These are phyloP conservation scores for Cutaneotrichosporon sp. DNA, from an alignment of 1,284 basidiomycete genomes.

Conservation along the genomic window DNA sequence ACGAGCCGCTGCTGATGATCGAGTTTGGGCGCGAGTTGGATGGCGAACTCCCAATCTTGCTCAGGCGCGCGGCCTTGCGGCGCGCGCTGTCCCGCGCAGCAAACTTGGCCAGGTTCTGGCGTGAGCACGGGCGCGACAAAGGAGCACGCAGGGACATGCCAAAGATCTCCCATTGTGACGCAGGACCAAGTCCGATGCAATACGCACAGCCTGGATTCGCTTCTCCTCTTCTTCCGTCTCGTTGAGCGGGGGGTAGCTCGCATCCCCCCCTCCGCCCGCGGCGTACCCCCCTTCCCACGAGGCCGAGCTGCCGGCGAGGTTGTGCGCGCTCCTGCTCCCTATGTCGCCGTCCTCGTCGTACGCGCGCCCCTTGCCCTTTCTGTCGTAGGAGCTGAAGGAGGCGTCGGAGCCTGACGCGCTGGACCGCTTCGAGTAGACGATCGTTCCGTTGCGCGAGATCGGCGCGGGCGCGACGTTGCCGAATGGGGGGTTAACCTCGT, in stretches of 20 bases:
- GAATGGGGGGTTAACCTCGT: slow-evolving; percentile 41
- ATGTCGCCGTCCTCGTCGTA: slow-evolving; percentile 30
- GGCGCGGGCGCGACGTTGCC: slow-evolving; percentile 32
- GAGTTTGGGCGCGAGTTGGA: slow-evolving; percentile 6
- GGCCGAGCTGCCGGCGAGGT: slow-evolving; percentile 9
- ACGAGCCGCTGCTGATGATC: slow-evolving; percentile 15
- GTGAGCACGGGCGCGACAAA: slow-evolving; percentile 19
- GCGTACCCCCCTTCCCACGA: slow-evolving; percentile 14
- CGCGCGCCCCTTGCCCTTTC: slow-evolving; percentile 24
- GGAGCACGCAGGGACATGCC: too few relatives aligned
- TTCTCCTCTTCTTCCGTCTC: slow-evolving; percentile 48
- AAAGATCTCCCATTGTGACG: too few relatives aligned
- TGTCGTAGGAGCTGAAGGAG: slow-evolving; percentile 5
- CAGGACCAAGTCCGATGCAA: too few relatives aligned
- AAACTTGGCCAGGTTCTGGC: slow-evolving; percentile 49
- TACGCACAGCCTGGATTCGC: slow-evolving; percentile 48
- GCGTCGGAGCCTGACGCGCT: slow-evolving; percentile 8
- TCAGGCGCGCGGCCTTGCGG: slow-evolving; percentile 39
- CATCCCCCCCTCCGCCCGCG: slow-evolving; percentile 31
- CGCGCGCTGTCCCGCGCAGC: slow-evolving; percentile 49
- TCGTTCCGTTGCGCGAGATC: slow-evolving; percentile 38
- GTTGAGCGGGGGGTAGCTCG: slow-evolving; percentile 45
- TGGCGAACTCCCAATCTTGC: background rate
- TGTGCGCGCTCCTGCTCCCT: slow-evolving; percentile 12
- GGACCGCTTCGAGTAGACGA: slow-evolving; percentile 35